A percentile compares a stretch with the other conserved stretches of the same genome.
Conservation (phyloP, 2,329 filamentous ascomycete genomes). For the Drechslera avenae region DNA sequence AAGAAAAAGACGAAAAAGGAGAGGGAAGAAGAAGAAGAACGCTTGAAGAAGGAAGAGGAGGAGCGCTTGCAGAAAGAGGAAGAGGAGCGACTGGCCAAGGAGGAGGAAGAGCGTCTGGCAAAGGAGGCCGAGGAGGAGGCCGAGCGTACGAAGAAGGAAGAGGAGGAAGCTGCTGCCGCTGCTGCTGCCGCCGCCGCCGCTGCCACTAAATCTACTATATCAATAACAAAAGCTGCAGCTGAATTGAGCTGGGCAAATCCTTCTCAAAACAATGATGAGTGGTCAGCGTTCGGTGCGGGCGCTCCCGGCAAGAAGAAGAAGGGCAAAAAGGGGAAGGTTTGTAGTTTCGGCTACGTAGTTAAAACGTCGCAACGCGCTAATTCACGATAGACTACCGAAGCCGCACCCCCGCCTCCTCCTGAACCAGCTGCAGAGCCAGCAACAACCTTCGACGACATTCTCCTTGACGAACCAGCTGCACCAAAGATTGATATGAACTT, state of each 20-base stretch:
- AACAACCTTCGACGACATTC: constrained; percentile 55
- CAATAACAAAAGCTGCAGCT: constrained; percentile 25
- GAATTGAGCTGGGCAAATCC: constrained; percentile 41
- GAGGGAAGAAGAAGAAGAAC: constrained; percentile 47
- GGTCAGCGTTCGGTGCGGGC: constrained; percentile 29
- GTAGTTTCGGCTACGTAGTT: constrained; percentile 41
- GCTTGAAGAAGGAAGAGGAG: constrained; percentile 42
- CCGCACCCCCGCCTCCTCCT: constrained; percentile 37
- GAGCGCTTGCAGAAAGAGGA: constrained; percentile 43
- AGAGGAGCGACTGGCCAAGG: constrained; percentile 41
- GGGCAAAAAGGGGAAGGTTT: constrained; percentile 49
- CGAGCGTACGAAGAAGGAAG: constrained; percentile 44
- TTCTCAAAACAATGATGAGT: constrained; percentile 36
- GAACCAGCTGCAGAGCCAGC: constrained; percentile 38
- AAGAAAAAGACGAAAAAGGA: constrained; percentile 52
- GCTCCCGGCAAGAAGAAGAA: constrained; percentile 43
- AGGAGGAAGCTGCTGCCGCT: constrained; percentile 42
- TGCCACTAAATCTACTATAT: constrained; percentile 29
- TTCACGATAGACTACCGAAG: constrained; percentile 33
- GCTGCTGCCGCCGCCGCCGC: constrained; percentile 36
- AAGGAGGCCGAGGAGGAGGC: constrained; percentile 49
- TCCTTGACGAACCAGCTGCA: constrained; percentile 50
- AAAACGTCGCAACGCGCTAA: constrained; percentile 39
- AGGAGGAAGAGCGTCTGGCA: constrained; percentile 44
- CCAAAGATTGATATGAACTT: constrained; percentile 57